Conservation (phyloP, 768 basidiomycete species). For the Termitomyces sp. region DNA sequence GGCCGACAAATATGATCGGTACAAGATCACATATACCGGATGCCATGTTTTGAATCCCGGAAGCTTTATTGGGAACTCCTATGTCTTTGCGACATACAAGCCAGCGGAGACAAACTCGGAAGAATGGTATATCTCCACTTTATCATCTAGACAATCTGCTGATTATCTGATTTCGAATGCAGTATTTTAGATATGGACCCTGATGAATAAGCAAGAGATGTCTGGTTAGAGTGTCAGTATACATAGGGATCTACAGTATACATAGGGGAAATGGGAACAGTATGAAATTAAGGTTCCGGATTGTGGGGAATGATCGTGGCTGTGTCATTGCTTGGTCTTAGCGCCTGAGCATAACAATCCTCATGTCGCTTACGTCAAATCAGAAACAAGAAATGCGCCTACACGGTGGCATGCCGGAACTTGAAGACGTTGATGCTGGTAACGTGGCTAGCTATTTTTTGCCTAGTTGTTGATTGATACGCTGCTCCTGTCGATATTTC, state of each 20-base stretch:
- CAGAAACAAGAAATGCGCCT: neutral
- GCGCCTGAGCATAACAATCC: neutral
- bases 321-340: constrained; percentile 3
- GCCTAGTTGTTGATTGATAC: neutral
- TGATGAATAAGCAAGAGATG: constrained; percentile 26
- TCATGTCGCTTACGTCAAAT: constrained; percentile 14
- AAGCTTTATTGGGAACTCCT: constrained; percentile 78
- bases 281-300: neutral
- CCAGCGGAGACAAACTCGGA: constrained; percentile 84
- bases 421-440: neutral
- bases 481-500: neutral
- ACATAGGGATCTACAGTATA: neutral
- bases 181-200: constrained; percentile 38
- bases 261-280: neutral
- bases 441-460: neutral
- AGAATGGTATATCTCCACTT: constrained; percentile 53
- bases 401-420: constrained; percentile 7
- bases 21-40: constrained; percentile 94
- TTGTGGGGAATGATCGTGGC: constrained; percentile 8
- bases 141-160: neutral
- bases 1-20: constrained; percentile 95
- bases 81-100: constrained; percentile 88
- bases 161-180: neutral
- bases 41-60: constrained; percentile 99
- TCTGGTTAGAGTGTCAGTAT: neutral